A percentile compares a stretch with the other conserved stretches of the same genome.
phyloP scores from a whole-genome alignment of 2,329 filamentous ascomycete genomes.

The Alternaria brassicicola region DNA sequence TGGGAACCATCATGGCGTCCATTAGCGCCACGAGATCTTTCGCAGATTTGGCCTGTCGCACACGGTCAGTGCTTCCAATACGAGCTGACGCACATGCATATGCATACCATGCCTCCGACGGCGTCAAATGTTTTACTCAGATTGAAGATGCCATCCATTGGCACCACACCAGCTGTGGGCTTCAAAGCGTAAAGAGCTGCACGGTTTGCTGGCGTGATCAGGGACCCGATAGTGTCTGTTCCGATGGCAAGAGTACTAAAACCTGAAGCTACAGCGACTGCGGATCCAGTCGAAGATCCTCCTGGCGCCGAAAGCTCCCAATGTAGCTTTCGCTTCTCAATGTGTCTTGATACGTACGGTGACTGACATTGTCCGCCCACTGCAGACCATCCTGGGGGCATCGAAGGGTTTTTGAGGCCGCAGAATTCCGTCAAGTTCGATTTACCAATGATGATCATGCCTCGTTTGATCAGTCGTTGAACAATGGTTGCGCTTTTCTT shows the following conservation, averaged over 20 bases:
- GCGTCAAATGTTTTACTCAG: constrained; percentile 45
- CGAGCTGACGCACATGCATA: not conserved
- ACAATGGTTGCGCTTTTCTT: constrained; percentile 48
- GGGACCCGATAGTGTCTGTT: constrained; percentile 50
- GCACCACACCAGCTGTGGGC: constrained; percentile 43
- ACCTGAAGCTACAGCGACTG: constrained; percentile 49
- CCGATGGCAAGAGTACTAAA: constrained; percentile 51
- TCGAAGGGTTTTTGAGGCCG: constrained; percentile 45
- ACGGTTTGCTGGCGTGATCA: constrained; percentile 50
- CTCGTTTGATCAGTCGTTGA: constrained; percentile 45
- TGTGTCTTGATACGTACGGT: constrained; percentile 48
- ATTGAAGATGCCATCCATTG: constrained; percentile 46
- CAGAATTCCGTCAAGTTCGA: constrained; percentile 51
- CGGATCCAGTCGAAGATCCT: constrained; percentile 48
- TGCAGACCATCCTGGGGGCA: constrained; percentile 51
- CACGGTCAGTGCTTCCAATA: constrained; percentile 2
- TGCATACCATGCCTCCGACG: constrained; percentile 41
- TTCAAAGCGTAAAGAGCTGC: constrained; percentile 51
- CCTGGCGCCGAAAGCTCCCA: constrained; percentile 47
- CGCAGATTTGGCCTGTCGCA: constrained; percentile 40
- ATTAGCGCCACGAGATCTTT: constrained; percentile 44
- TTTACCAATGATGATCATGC: constrained; percentile 53
- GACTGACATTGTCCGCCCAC: constrained; percentile 49
- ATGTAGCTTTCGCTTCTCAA: constrained; percentile 45
- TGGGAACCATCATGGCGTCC: constrained; percentile 42